These are phyloP conservation scores for Vicia sativa DNA, from an alignment of 306 rosid genomes.

Conservation along the genomic window DNA sequence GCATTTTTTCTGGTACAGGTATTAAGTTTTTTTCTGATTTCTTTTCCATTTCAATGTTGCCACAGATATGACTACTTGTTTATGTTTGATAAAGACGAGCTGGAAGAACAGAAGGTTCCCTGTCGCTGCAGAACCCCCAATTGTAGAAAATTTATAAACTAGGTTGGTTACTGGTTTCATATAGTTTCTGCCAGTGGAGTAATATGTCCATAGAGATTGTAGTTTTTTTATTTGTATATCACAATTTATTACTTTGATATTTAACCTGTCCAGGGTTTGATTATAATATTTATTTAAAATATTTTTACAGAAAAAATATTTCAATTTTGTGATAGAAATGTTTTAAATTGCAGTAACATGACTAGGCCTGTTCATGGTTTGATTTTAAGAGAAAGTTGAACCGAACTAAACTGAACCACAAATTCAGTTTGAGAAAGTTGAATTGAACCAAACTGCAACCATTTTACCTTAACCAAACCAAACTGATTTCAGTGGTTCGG, in stretches of 20 bases:
- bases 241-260: background rate
- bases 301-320: too few species aligned
- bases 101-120: conserved; percentile 71
- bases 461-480: too few species aligned
- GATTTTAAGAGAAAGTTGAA: too few species aligned
- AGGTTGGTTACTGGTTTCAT: conserved; percentile 35
- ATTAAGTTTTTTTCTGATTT: conserved; percentile 22
- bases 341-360: too few species aligned
- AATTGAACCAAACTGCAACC: too few species aligned
- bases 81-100: conserved; percentile 83
- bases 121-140: conserved; percentile 75
- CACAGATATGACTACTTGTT: conserved; percentile 88
- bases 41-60: background rate
- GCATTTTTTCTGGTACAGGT: background rate
- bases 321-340: too few species aligned
- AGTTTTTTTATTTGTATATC: conserved; percentile 36
- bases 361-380: too few species aligned
- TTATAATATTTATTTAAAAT: too few species aligned
- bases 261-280: too few species aligned
- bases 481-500: too few species aligned
- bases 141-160: conserved; percentile 81
- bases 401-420: too few species aligned
- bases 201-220: conserved; percentile 29
- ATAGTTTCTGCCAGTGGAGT: conserved; percentile 30
- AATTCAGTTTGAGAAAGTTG: too few species aligned